Conservation (phyloP, 2,329 filamentous ascomycete genomes). For the Fusarium buharicum region DNA sequence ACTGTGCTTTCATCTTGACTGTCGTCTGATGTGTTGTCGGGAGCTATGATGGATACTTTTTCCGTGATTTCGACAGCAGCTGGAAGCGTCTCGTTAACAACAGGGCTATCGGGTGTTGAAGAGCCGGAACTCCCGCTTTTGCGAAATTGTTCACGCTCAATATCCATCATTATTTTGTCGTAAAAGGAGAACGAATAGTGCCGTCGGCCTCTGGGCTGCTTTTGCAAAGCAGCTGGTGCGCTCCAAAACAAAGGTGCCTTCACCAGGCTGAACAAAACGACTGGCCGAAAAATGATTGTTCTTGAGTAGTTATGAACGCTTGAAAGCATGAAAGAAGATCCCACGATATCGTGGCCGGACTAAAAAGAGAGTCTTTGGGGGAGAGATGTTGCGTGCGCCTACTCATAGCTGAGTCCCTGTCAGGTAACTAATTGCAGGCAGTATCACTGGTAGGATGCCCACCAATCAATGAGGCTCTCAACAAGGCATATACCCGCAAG, state of each 20-base stretch:
- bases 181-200: not conserved
- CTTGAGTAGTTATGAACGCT: not conserved
- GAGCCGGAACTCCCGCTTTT: slow-evolving; percentile 15
- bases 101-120: slow-evolving; percentile 7
- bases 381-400: not conserved
- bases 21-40: not conserved
- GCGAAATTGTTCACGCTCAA: not conserved
- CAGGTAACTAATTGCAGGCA: not conserved
- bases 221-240: not conserved
- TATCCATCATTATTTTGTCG: slow-evolving; percentile 12
- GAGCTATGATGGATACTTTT: slow-evolving; percentile 13
- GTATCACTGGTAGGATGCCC: slow-evolving; percentile 10
- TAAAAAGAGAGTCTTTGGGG: not conserved
- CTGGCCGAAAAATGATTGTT: not conserved
- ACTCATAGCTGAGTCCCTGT: not conserved
- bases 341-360: not conserved
- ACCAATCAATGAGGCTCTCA: not conserved
- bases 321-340: not conserved
- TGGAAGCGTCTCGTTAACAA: slow-evolving; percentile 1
- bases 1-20: not conserved
- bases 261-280: not conserved
- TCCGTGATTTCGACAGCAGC: slow-evolving; percentile 29
- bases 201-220: not conserved
- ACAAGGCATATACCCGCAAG: slow-evolving; percentile 2
- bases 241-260: not conserved